Conservation (phyloP, 805 yeast genomes). For the Kluyveromyces wickerhamii region DNA sequence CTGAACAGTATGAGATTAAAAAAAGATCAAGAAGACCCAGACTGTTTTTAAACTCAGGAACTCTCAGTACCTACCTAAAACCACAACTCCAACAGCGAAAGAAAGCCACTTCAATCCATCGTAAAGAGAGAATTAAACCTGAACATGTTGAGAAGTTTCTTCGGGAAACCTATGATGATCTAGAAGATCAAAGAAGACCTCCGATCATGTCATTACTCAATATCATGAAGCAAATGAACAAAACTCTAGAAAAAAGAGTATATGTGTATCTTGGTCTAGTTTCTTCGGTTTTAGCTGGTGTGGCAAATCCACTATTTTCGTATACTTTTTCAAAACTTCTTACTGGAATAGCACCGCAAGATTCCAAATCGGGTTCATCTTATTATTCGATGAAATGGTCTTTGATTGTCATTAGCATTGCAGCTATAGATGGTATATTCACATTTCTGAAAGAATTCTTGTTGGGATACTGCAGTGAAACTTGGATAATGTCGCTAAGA, state of each 20-base stretch:
- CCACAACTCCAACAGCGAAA: no score
- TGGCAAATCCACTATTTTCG: constrained; percentile 68
- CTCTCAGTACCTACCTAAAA: no score
- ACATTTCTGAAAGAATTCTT: constrained; percentile 43
- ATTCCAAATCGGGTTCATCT: constrained; percentile 26
- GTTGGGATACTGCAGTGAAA: constrained; percentile 55
- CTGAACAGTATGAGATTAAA: no score
- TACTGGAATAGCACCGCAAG: constrained; percentile 48
- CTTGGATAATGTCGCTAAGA: constrained; percentile 55
- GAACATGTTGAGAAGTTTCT: neutral
- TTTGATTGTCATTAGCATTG: constrained; percentile 49
- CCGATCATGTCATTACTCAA: constrained; percentile 21
- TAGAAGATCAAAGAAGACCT: constrained; percentile 14
- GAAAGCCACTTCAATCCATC: no score
- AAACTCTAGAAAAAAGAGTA: constrained; percentile 18
- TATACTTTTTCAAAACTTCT: constrained; percentile 66
- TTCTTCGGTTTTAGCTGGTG: constrained; percentile 49
- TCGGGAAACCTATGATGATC: constrained; percentile 5
- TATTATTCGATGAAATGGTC: constrained; percentile 55
- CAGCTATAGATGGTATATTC: constrained; percentile 53
- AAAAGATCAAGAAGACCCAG: no score
- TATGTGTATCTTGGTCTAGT: constrained; percentile 43
- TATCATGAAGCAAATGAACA: constrained; percentile 27
- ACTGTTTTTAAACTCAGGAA: no score
- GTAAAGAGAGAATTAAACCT: constrained; percentile 2